Base-by-base conservation (phyloP, 2,329 filamentous ascomycete species). In the Phialophora macrospora region DNA sequence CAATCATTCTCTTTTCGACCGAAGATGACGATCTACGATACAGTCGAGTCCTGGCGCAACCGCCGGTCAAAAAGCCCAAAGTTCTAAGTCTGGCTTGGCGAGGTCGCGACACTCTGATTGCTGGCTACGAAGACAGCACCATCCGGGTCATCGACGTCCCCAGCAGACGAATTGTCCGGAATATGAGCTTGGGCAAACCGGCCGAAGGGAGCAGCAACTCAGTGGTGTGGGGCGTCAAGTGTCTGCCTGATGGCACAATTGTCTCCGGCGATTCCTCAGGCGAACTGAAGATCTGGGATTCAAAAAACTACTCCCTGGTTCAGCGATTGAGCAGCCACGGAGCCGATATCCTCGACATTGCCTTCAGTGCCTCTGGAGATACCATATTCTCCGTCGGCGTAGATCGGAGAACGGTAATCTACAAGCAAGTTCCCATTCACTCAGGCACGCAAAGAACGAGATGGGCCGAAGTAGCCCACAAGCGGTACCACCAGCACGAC, bases 81-180 rank as follows among this genome's bases (percentile, higher is more conserved):
- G 94, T 96, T 75, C 88, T 98, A 73, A 97, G 92, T 80, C 88
- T 99, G 69, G 87, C 90, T 26, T 99, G 96, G 79, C 93, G 97
- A 78, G 90, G 91, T 71, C 88, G 90, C 64, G 87, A 94, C 74
- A 87, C 88, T 38, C 88, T 94, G 65, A 87, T 97, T 49, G 93
- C 94, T 41, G 95, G 95, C 24, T 98, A 95, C 77, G 94, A 93
- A n/a, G 94, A 99, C 80, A 93, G 93, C 78, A 92, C 88, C n/a
- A 95, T 99, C 70, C 90, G 94, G 68, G 86, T 95, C 60, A 96
- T 93, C 78, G 93, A 98, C 76, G 89, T 92, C 71, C 85, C 90
- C 58, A 94, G 87, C 74, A 91, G 92, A 14, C 85, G 88, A 60
- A 83, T 91, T 66, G 76, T 97, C 65, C 86, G 92, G 54, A 91